Evolutionary conservation across 495 filamentous ascomycete genomes (phyloP).

Genomic region (Aspergillus cavernicola): DNA sequence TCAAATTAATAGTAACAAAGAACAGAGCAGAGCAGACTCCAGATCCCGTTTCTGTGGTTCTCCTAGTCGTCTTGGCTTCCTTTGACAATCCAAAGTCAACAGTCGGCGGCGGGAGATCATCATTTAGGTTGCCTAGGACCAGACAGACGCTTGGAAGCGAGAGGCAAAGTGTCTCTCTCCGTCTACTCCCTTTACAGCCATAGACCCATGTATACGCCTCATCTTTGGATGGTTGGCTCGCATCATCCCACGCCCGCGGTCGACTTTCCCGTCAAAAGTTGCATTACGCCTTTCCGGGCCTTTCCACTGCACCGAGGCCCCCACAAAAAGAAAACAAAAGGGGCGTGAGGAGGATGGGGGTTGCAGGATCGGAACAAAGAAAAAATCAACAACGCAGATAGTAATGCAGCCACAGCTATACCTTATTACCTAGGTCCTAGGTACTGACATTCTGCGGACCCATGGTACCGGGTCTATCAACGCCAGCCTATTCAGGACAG

Average conservation of each 20-base stretch:
- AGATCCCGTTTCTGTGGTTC: neutral
- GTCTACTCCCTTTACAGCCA: neutral
- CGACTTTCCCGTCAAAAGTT: neutral
- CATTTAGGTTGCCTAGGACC: conserved; percentile 12
- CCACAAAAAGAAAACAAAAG: conserved; percentile 3
- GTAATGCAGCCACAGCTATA: conserved; percentile 16
- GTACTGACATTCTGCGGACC: conserved; percentile 14
- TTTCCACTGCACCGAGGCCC: neutral
- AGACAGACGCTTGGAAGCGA: conserved; percentile 4
- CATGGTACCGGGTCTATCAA: conserved; percentile 16
- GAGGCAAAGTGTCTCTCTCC: neutral
- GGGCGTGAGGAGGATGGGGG: neutral
- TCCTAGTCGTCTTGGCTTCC: neutral
- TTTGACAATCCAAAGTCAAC: conserved; percentile 2
- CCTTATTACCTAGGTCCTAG: too few species aligned
- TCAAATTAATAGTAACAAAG: neutral
- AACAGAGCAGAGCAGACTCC: neutral
- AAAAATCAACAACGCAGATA: conserved; percentile 17
- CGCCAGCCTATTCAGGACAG: neutral
- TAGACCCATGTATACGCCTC: neutral
- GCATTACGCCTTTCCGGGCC: neutral
- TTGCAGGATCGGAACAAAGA: neutral
- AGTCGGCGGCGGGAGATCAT: conserved; percentile 19
- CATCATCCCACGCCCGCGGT: neutral
- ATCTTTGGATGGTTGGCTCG: neutral